Base-by-base conservation (phyloP, 352 stramenopile species). In the Phytopythium vexans region DNA sequence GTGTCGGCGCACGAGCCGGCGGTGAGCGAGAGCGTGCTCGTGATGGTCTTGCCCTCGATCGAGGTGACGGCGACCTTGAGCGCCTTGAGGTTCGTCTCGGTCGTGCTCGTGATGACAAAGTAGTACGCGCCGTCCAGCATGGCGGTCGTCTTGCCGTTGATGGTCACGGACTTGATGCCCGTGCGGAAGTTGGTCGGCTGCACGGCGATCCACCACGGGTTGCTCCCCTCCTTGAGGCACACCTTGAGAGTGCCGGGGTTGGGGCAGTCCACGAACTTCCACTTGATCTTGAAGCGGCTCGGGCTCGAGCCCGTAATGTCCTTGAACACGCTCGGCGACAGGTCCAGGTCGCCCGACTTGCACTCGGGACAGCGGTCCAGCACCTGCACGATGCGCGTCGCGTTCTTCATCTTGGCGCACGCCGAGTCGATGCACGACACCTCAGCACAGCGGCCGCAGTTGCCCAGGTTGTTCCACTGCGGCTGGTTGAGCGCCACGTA, bases 401-500 rank as follows among this genome's bases (percentile, higher is more conserved):
- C 52, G 36, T 60, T 65, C 21, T 54, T 62, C 21, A 59, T 59
- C 14, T 41, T 47, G 0, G 49, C 50, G n/a, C 70, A 79, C 9
- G 32, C 35, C 2, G 33, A 43, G 47, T 76, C 70, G 12, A 62
- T 52, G 43, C 70, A 79, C 14, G 49, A 66, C 3, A 82, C 66
- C 49, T 77, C 41, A 27, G 67, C 74, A n/a, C 74, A 85, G 32
- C 66, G 69, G 12, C 74, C 71, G 37, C 74, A 82, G 44, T 66
- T 62, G 6, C 40, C 40, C 8, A 68, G 43, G n/a, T 56, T 54
- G 42, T 77, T 49, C 69, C 68, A 86, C 50, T 86, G 70, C 1
- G 45, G 59, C 15, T 77, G 33, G 67, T 86, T 86, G 34, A 86
- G 54, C 8, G 72, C 72, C 0, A 66, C 75, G 44, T 86, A 79